Conservation (phyloP, 306 rosid genomes). For the Inga laurina region DNA sequence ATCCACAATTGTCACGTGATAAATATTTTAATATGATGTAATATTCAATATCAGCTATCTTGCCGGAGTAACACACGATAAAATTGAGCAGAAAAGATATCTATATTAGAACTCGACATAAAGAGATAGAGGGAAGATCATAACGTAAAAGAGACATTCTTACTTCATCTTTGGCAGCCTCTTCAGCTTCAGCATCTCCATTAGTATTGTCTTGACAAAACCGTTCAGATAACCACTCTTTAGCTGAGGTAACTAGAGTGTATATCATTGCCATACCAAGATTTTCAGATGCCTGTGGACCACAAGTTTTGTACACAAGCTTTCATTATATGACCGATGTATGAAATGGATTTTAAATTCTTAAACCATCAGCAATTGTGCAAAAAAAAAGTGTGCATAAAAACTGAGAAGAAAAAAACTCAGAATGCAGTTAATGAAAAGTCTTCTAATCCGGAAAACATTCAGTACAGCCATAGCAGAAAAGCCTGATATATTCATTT, state of each 20-base stretch:
- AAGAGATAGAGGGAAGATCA: slow-evolving; percentile 20
- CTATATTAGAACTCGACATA: slow-evolving; percentile 9
- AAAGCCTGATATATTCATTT: slow-evolving; percentile 17
- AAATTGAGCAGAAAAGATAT: slow-evolving; percentile 12
- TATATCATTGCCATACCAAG: slow-evolving; percentile 99
- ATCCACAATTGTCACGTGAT: background rate
- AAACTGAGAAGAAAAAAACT: background rate
- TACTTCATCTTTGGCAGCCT: slow-evolving; percentile 90
- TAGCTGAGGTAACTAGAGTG: slow-evolving; percentile 87
- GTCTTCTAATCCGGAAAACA: slow-evolving; percentile 10
- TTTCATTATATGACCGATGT: slow-evolving; percentile 28
- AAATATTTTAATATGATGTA: background rate
- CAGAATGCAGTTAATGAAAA: slow-evolving; percentile 20
- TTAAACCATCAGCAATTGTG: slow-evolving; percentile 31
- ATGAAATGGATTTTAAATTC: slow-evolving; percentile 32
- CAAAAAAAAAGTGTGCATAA: slow-evolving; percentile 25
- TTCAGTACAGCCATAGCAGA: slow-evolving; percentile 2
- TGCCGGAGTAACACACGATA: background rate
- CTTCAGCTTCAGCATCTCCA: slow-evolving; percentile 71
- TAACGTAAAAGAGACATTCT: slow-evolving; percentile 26
- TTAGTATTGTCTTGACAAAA: slow-evolving; percentile 59
- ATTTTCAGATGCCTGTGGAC: slow-evolving; percentile 89
- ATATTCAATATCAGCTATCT: background rate
- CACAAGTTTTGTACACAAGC: slow-evolving; percentile 34
- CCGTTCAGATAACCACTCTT: slow-evolving; percentile 89